Evolutionary conservation across 1,284 basidiomycete species (phyloP).

Genomic region (Trametes sp.): DNA sequence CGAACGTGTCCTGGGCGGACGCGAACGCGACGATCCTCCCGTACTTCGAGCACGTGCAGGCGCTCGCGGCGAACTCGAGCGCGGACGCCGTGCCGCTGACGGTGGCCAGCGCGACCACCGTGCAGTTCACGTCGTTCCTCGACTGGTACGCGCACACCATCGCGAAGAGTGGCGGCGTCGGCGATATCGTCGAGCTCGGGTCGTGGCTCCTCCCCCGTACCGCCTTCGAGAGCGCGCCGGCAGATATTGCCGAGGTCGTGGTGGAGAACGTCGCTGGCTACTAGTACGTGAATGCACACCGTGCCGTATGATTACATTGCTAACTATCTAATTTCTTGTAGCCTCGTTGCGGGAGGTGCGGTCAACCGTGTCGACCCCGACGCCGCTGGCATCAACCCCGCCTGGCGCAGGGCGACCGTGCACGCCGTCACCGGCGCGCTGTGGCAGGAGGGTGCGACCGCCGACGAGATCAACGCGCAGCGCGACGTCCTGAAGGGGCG

Average conservation of each 20-base stretch:
- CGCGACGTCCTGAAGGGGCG: slow-evolving; percentile 37
- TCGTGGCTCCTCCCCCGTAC: slow-evolving; percentile 49
- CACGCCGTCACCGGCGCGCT: slow-evolving; percentile 34
- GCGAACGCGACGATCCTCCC: slow-evolving; percentile 44
- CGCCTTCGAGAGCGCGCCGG: slow-evolving; percentile 37
- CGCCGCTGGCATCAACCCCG: slow-evolving; percentile 51
- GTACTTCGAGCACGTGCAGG: slow-evolving; percentile 40
- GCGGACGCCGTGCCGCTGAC: slow-evolving; percentile 26
- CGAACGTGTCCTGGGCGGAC: slow-evolving; percentile 42
- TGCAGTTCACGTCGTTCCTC: slow-evolving; percentile 38
- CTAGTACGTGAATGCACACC: slow-evolving; percentile 22
- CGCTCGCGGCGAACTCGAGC: slow-evolving; percentile 33
- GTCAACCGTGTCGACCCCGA: slow-evolving; percentile 46
- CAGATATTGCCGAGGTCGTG: slow-evolving; percentile 40
- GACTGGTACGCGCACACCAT: slow-evolving; percentile 36
- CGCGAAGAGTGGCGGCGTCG: neutral
- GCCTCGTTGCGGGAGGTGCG: slow-evolving; percentile 45
- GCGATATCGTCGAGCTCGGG: slow-evolving; percentile 38
- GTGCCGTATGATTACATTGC: neutral
- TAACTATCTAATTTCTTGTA: neutral
- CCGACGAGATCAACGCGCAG: slow-evolving; percentile 36
- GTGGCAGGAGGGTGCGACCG: slow-evolving; percentile 45
- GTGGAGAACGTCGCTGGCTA: slow-evolving; percentile 28
- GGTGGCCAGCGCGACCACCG: slow-evolving; percentile 10
- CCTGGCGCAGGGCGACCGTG: slow-evolving; percentile 50